Evolutionary conservation across 1,284 basidiomycete genomes (phyloP).

Genomic region (Serendipita sp.): DNA sequence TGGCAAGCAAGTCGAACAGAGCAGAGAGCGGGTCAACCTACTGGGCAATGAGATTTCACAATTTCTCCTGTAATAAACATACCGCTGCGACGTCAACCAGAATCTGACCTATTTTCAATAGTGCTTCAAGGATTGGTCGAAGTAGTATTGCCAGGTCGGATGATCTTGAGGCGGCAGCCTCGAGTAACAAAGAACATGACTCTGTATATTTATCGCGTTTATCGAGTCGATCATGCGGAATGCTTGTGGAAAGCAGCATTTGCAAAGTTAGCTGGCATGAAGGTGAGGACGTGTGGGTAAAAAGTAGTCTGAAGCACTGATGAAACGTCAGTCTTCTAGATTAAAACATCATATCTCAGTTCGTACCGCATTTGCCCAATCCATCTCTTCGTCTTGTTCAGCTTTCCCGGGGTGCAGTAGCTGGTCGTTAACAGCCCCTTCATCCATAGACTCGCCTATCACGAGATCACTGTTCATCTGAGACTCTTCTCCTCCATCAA

Average conservation of each 20-base stretch:
- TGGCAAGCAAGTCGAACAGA: slow-evolving; percentile 9
- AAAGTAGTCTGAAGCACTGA: slow-evolving; percentile 43
- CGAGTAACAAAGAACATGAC: slow-evolving; percentile 32
- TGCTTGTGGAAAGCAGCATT: slow-evolving; percentile 31
- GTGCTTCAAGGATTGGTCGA: slow-evolving; percentile 12
- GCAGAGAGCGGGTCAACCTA: background rate
- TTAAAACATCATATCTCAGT: too few relatives aligned
- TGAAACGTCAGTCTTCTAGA: background rate
- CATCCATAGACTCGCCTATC: slow-evolving; percentile 9
- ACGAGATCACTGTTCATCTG: slow-evolving; percentile 12
- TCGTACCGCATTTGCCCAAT: slow-evolving; percentile 42
- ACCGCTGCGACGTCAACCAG: background rate
- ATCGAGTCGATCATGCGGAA: slow-evolving; percentile 19
- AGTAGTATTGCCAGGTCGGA: slow-evolving; percentile 18
- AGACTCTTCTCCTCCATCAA: slow-evolving; percentile 7
- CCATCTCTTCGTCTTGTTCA: slow-evolving; percentile 16
- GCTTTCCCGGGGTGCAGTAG: slow-evolving; percentile 11
- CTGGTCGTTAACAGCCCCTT: slow-evolving; percentile 16
- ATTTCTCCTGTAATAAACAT: background rate
- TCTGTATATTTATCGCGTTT: slow-evolving; percentile 26
- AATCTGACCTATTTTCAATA: slow-evolving; percentile 1
- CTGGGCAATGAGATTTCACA: background rate
- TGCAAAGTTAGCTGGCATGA: slow-evolving; percentile 38
- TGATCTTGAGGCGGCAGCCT: slow-evolving; percentile 23
- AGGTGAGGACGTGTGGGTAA: slow-evolving; percentile 36